Percentiles rank a stretch among this genome's conserved stretches.
Conservation (phyloP, 495 filamentous ascomycete genomes). For the Penicillium angulare region DNA sequence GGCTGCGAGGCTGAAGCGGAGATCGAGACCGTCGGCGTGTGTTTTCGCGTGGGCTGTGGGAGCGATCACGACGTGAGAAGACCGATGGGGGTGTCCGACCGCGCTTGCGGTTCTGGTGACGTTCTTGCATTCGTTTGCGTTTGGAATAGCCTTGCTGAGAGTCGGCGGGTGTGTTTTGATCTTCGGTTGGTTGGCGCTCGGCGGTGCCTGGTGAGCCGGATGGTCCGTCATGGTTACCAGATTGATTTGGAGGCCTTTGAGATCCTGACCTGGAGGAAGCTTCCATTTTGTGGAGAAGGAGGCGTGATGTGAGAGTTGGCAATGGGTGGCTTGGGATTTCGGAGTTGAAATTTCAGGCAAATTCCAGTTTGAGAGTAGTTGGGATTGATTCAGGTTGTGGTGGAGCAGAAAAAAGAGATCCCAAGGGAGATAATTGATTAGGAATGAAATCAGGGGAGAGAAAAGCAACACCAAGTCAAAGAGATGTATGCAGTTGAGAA, state of each 20-base stretch:
- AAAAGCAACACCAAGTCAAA: not conserved
- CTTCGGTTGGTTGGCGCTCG: conserved; percentile 30
- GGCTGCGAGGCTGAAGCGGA: conserved; percentile 37
- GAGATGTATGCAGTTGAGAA: not conserved
- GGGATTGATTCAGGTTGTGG: not conserved
- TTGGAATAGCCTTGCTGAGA: conserved; percentile 25
- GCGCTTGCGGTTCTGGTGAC: conserved; percentile 42
- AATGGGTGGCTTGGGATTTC: not conserved
- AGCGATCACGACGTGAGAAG: conserved; percentile 43
- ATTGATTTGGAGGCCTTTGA: not conserved
- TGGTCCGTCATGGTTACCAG: not conserved
- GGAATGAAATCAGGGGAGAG: not conserved
- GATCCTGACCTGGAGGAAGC: conserved; percentile 5
- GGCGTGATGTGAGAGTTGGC: not conserved
- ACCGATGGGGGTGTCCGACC: conserved; percentile 38
- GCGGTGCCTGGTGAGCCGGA: conserved; percentile 1
- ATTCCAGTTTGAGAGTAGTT: too few relatives aligned
- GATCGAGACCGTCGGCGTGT: conserved; percentile 37
- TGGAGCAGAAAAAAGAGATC: too few relatives aligned
- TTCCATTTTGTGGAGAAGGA: conserved; percentile 8
- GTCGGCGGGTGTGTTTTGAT: conserved; percentile 9
- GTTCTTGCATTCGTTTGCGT: conserved; percentile 45
- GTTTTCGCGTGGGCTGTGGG: conserved; percentile 25
- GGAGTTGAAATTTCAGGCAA: not conserved
- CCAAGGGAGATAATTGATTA: not conserved